Evolutionary conservation across 1,139 yeast genomes (phyloP).

Genomic region (Yarrowia galli): DNA sequence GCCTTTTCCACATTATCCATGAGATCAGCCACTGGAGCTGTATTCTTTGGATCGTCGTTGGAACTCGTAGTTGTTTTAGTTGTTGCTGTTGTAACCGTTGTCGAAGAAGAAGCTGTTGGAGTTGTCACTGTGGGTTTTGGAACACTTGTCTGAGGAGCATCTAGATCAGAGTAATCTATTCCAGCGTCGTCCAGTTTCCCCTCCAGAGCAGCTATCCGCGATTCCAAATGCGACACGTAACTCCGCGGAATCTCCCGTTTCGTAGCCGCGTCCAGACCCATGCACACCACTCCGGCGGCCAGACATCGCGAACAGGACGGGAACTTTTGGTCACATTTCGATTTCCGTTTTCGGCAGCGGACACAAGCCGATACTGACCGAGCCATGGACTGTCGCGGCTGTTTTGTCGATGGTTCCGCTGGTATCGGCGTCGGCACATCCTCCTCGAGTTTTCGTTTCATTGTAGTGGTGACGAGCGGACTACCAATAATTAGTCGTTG

Average conservation of each 20-base stretch:
- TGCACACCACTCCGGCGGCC: constrained; percentile 73
- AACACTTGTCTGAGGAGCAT: neutral
- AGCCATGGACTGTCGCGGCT: constrained; percentile 7
- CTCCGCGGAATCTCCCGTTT: constrained; percentile 87
- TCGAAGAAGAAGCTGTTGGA: neutral
- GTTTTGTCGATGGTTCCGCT: neutral
- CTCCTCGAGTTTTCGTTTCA: constrained; percentile 16
- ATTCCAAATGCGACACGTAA: constrained; percentile 77
- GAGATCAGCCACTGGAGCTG: neutral
- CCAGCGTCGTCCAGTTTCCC: constrained; percentile 56
- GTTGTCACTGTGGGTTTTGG: neutral
- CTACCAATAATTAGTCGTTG: too few species aligned
- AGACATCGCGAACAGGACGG: constrained; percentile 79
- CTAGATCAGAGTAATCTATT: constrained; percentile 45
- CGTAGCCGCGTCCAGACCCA: constrained; percentile 85
- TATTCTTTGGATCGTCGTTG: neutral
- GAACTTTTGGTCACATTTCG: constrained; percentile 82
- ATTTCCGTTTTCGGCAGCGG: constrained; percentile 78
- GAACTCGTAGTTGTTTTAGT: neutral
- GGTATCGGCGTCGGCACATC: neutral
- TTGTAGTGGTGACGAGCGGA: neutral
- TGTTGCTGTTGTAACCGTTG: neutral
- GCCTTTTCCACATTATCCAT: constrained; percentile 16
- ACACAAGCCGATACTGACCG: constrained; percentile 74
- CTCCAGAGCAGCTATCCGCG: constrained; percentile 65